Conservation (phyloP, 331 rosid species). For the Stylosanthes scabra region DNA sequence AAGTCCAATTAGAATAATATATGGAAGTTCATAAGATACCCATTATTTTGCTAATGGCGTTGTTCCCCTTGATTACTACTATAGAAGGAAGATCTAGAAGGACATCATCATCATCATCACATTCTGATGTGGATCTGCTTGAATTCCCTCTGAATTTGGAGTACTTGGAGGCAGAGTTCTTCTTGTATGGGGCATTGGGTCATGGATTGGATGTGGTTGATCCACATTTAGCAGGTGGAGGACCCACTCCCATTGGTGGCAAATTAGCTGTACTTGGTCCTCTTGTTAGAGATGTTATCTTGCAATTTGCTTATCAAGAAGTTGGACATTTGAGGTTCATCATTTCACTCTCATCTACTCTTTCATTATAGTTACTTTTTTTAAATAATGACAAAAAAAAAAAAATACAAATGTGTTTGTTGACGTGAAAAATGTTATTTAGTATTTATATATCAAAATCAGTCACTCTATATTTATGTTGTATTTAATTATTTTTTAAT, state of each 20-base stretch:
- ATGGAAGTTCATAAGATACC: too few relatives aligned
- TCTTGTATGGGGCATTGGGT: slow-evolving; percentile 67
- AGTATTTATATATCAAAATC: too few relatives aligned
- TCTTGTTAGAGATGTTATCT: slow-evolving; percentile 50
- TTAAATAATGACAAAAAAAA: too few relatives aligned
- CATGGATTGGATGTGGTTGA: slow-evolving; percentile 65
- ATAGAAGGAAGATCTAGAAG: too few relatives aligned
- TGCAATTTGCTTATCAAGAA: slow-evolving; percentile 86
- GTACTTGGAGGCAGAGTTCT: slow-evolving; percentile 84
- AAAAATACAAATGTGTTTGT: too few relatives aligned
- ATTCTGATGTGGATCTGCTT: slow-evolving; percentile 58
- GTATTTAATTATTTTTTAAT: too few relatives aligned
- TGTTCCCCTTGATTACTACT: too few relatives aligned
- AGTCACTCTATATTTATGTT: too few relatives aligned
- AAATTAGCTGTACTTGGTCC: slow-evolving; percentile 48
- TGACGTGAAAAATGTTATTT: too few relatives aligned
- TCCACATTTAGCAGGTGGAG: slow-evolving; percentile 63
- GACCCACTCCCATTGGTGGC: slow-evolving; percentile 77
- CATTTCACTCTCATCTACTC: background rate
- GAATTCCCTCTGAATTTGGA: slow-evolving; percentile 84
- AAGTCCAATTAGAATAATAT: too few relatives aligned
- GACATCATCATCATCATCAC: background rate
- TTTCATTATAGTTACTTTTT: too few relatives aligned
- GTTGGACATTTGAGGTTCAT: slow-evolving; percentile 83
- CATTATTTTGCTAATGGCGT: too few relatives aligned